These are phyloP conservation scores for Lasiodiplodia gonubiensis DNA, from an alignment of 2,329 filamentous ascomycete genomes.

Conservation along the genomic window DNA sequence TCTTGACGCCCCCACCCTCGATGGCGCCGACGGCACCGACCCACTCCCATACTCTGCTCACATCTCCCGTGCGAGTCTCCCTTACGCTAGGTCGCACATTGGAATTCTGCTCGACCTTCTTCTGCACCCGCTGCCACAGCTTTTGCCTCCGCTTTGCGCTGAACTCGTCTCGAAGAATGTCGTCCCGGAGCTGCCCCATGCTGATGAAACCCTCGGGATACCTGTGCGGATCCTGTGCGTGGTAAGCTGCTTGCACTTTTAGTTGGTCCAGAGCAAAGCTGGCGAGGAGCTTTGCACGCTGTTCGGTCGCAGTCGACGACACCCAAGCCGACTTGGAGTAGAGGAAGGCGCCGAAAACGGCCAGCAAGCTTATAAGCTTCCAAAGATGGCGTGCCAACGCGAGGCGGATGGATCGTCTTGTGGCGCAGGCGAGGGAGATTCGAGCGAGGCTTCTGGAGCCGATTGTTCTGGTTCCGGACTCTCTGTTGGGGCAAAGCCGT, in stretches of 20 bases:
- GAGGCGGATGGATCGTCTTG: slow-evolving; percentile 79
- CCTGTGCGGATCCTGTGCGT: slow-evolving; percentile 65
- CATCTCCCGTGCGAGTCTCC: slow-evolving; percentile 60
- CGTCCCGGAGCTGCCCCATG: slow-evolving; percentile 87
- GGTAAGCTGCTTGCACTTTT: slow-evolving; percentile 81
- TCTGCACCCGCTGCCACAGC: slow-evolving; percentile 82
- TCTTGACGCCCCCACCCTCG: slow-evolving; percentile 4
- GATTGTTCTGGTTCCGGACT: slow-evolving; percentile 69
- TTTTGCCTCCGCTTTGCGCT: slow-evolving; percentile 75
- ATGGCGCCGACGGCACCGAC: slow-evolving; percentile 59
- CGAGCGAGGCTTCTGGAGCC: slow-evolving; percentile 88
- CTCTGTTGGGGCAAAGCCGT: slow-evolving; percentile 74
- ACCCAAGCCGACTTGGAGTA: slow-evolving; percentile 71
- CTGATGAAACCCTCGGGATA: slow-evolving; percentile 81
- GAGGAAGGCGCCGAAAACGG: slow-evolving; percentile 43
- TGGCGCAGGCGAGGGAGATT: slow-evolving; percentile 82
- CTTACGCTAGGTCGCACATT: slow-evolving; percentile 84
- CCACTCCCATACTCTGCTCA: slow-evolving; percentile 72
- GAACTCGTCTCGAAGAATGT: slow-evolving; percentile 84
- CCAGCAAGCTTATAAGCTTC: slow-evolving; percentile 72
- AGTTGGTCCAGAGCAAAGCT: slow-evolving; percentile 83
- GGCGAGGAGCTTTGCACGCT: slow-evolving; percentile 81
- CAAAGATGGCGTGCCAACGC: slow-evolving; percentile 86
- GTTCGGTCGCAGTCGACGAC: slow-evolving; percentile 67
- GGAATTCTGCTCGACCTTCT: slow-evolving; percentile 89